These are phyloP conservation scores for Ustilago crameri DNA, from an alignment of 1,284 basidiomycete species.

Conservation along the genomic window DNA sequence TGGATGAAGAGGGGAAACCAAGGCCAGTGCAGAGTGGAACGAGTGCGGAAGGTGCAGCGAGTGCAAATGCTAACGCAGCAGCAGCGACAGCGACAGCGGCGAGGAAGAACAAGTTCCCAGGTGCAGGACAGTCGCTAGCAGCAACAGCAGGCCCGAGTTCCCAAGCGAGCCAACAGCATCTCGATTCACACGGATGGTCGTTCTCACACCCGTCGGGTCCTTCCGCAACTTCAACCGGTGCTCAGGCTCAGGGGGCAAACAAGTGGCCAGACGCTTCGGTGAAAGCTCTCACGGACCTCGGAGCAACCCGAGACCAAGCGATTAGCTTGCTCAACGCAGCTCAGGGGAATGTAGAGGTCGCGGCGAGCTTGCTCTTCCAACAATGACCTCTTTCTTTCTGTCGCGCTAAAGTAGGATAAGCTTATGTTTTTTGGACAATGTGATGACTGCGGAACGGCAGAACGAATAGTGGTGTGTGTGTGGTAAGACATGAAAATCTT, in stretches of 20 bases:
- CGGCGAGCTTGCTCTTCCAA: constrained; percentile 84
- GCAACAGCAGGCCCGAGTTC: background rate
- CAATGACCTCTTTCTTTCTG: constrained; percentile 19
- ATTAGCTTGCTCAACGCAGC: constrained; percentile 80
- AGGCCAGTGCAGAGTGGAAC: constrained; percentile 6
- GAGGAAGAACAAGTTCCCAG: constrained; percentile 72
- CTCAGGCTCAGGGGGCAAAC: constrained; percentile 39
- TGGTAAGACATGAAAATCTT: too few species aligned
- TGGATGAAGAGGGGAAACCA: constrained; percentile 58
- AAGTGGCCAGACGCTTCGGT: constrained; percentile 60
- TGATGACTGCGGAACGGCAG: background rate
- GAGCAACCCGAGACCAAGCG: constrained; percentile 80
- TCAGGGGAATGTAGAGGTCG: constrained; percentile 86
- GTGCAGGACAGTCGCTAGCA: constrained; percentile 74
- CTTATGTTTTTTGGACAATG: constrained; percentile 5
- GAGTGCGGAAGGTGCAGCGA: constrained; percentile 29
- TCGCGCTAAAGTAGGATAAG: too few species aligned
- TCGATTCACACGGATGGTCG: constrained; percentile 51
- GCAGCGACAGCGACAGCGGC: constrained; percentile 6
- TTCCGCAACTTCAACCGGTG: background rate
- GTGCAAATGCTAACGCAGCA: constrained; percentile 44
- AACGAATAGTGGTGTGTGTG: background rate
- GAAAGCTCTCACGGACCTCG: constrained; percentile 73
- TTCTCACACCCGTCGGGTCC: constrained; percentile 19
- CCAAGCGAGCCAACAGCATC: constrained; percentile 55